Conservation (phyloP, 768 basidiomycete species). For the Asterophora parasitica region DNA sequence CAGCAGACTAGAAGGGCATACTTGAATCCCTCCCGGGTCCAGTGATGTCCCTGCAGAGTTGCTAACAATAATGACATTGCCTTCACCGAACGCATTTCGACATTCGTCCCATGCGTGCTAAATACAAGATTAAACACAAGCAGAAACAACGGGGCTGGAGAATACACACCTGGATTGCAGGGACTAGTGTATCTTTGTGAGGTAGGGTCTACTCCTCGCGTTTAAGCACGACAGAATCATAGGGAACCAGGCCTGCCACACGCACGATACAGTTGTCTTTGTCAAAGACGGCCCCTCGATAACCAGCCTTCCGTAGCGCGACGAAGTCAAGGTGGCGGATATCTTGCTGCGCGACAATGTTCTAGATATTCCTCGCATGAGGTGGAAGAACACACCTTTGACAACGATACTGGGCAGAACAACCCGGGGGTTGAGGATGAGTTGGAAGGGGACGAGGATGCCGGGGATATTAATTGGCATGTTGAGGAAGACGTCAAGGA, state of each 20-base stretch:
- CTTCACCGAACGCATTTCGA: slow-evolving; percentile 64
- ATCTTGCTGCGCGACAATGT: slow-evolving; percentile 51
- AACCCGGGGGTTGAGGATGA: slow-evolving; percentile 61
- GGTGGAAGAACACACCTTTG: slow-evolving; percentile 44
- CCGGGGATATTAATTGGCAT: slow-evolving; percentile 80
- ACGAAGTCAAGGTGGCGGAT: slow-evolving; percentile 81
- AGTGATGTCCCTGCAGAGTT: slow-evolving; percentile 87
- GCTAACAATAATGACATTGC: slow-evolving; percentile 84
- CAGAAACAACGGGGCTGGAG: background rate
- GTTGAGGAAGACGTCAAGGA: background rate
- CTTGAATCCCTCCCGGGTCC: slow-evolving; percentile 78
- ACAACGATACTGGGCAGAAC: slow-evolving; percentile 61
- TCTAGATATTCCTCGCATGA: slow-evolving; percentile 8
- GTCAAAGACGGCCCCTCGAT: slow-evolving; percentile 90
- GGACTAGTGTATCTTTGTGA: slow-evolving; percentile 67
- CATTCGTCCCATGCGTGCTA: slow-evolving; percentile 78
- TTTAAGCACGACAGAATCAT: background rate
- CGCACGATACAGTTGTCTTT: slow-evolving; percentile 95
- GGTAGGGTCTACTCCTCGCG: slow-evolving; percentile 66
- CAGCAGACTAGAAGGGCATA: slow-evolving; percentile 28
- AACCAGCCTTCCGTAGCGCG: slow-evolving; percentile 69
- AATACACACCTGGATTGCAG: slow-evolving; percentile 58
- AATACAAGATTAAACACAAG: background rate
- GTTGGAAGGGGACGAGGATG: slow-evolving; percentile 64
- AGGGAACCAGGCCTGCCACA: slow-evolving; percentile 4